Evolutionary conservation across 2,329 filamentous ascomycete species (phyloP).

Genomic region (Scedosporium apiospermum): DNA sequence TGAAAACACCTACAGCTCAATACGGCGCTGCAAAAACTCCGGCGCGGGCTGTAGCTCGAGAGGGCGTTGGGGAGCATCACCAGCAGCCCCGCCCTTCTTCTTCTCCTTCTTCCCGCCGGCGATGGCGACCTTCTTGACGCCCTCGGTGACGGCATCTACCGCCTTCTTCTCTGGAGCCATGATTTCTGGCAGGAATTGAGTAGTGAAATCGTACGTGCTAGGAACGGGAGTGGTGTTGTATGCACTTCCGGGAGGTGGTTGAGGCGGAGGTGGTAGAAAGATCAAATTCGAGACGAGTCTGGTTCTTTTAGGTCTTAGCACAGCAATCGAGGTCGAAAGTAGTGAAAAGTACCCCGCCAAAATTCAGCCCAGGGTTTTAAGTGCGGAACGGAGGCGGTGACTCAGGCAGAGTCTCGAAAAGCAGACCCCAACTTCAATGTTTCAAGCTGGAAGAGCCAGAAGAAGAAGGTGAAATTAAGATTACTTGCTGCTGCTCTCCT

Average conservation of each 20-base stretch:
- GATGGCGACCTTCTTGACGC: conserved; percentile 51
- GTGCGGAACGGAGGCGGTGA: not conserved
- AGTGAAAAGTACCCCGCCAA: conserved; percentile 1
- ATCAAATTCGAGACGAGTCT: not conserved
- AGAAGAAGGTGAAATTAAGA: too few relatives aligned
- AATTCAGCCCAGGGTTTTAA: not conserved
- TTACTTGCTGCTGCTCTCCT: too few relatives aligned
- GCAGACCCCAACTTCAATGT: too few relatives aligned
- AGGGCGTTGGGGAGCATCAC: conserved; percentile 25
- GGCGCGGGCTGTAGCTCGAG: conserved; percentile 48
- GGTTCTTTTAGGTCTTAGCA: not conserved
- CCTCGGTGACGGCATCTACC: conserved; percentile 41
- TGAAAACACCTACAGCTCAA: too few relatives aligned
- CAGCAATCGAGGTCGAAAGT: not conserved
- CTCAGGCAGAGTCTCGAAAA: not conserved
- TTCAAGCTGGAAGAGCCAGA: too few relatives aligned
- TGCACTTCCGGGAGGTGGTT: not conserved
- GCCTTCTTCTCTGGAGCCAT: conserved; percentile 41
- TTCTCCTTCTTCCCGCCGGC: conserved; percentile 40
- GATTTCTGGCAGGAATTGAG: conserved; percentile 7
- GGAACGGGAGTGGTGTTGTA: not conserved
- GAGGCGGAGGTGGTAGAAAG: not conserved
- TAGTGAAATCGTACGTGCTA: not conserved
- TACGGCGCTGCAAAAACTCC: conserved; percentile 72
- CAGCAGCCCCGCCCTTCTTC: conserved; percentile 38